Conservation (phyloP, 495 filamentous ascomycete genomes). For the Trichoderma parareesei region DNA sequence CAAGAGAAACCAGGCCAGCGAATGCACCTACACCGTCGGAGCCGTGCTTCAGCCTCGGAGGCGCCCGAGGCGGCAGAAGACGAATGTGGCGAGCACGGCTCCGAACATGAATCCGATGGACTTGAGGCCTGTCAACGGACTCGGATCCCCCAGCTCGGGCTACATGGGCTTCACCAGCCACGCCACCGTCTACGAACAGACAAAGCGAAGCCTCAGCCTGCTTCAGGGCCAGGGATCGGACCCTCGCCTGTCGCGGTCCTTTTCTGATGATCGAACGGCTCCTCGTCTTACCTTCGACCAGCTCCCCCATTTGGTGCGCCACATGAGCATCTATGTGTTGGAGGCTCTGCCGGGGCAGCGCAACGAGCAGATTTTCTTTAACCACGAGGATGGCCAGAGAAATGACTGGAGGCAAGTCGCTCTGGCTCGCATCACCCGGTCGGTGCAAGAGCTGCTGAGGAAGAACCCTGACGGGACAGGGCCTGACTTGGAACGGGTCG, state of each 20-base stretch:
- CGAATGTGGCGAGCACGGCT: neutral
- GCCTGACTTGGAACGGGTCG: neutral
- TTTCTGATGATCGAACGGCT: neutral
- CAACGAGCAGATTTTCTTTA: neutral
- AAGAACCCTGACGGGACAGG: neutral
- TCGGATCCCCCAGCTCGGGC: neutral
- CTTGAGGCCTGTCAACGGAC: neutral
- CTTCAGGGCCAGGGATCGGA: neutral
- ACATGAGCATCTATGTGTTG: slow-evolving; percentile 6
- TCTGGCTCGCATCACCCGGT: neutral
- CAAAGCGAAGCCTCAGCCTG: neutral
- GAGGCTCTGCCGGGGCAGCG: neutral
- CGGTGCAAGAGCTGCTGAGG: neutral
- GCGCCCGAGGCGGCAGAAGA: neutral
- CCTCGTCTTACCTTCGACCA: neutral
- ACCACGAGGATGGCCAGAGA: neutral
- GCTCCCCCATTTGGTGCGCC: neutral
- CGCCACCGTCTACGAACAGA: neutral
- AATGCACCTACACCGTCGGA: slow-evolving; percentile 3
- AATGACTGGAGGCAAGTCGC: neutral
- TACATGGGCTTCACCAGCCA: slow-evolving; percentile 1
- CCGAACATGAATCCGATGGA: neutral
- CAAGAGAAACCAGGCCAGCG: slow-evolving; percentile 17
- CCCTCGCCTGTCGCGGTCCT: neutral
- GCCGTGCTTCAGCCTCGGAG: neutral